Conservation (phyloP, 2,329 filamentous ascomycete genomes). For the Colletotrichum higginsianum region DNA sequence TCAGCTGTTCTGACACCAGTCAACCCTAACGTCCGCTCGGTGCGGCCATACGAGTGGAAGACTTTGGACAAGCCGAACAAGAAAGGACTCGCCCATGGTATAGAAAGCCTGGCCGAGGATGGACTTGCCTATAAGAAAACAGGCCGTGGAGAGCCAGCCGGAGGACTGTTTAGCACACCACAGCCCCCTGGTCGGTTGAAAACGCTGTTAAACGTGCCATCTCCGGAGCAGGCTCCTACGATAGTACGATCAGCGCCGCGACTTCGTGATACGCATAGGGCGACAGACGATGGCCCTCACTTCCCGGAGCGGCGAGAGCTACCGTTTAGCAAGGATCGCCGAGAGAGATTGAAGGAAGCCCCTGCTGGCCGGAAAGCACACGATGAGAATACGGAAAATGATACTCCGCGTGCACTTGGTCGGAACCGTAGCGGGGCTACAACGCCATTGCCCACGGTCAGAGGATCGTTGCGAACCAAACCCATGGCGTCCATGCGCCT, state of each 20-base stretch:
- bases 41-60: slow-evolving; percentile 46
- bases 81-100: slow-evolving; percentile 52
- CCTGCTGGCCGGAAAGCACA: slow-evolving; percentile 15
- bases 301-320: slow-evolving; percentile 60
- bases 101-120: slow-evolving; percentile 65
- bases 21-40: slow-evolving; percentile 52
- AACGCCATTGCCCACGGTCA: slow-evolving; percentile 32
- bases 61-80: slow-evolving; percentile 38
- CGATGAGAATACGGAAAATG: slow-evolving; percentile 2
- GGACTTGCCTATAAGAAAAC: slow-evolving; percentile 52
- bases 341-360: slow-evolving; percentile 34
- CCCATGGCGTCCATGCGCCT: slow-evolving; percentile 71
- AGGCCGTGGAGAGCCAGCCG: slow-evolving; percentile 33
- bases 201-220: slow-evolving; percentile 52
- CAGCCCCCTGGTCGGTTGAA: slow-evolving; percentile 51
- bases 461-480: slow-evolving; percentile 67
- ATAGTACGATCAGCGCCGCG: slow-evolving; percentile 48
- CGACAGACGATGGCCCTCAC: slow-evolving; percentile 46
- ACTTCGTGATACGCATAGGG: slow-evolving; percentile 41
- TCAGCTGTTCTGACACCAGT: slow-evolving; percentile 55
- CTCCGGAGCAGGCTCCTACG: slow-evolving; percentile 44
- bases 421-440: slow-evolving; percentile 16
- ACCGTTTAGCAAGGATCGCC: slow-evolving; percentile 54
- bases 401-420: slow-evolving; percentile 16
- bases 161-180: slow-evolving; percentile 37